Evolutionary conservation across 2,329 filamentous ascomycete genomes (phyloP).

Genomic region (Fusarium sp.): DNA sequence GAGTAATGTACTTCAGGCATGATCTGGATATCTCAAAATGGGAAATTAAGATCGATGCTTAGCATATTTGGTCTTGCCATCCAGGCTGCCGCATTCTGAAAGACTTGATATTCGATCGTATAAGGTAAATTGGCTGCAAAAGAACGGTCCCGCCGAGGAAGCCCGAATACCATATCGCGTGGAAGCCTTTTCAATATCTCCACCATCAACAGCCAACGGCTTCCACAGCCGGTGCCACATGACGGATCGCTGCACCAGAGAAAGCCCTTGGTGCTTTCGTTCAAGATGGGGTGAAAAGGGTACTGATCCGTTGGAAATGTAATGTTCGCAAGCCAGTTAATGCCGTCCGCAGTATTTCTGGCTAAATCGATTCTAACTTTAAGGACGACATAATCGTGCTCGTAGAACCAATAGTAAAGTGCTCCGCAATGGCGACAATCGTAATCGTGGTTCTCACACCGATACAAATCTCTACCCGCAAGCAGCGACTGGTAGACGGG

Average conservation of each 20-base stretch:
- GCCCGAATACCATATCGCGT: not conserved
- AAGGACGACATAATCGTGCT: not conserved
- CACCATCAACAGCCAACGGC: conserved; percentile 11
- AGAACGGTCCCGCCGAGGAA: not conserved
- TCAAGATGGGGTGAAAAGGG: not conserved
- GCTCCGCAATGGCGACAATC: not conserved
- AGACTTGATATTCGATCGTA: not conserved
- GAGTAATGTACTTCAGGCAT: too few species aligned
- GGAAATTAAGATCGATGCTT: too few species aligned
- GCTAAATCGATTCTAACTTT: accelerated
- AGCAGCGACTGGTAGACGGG: not conserved
- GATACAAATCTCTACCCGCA: accelerated
- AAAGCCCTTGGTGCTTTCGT: not conserved
- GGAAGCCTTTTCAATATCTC: not conserved
- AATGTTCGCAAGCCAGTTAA: conserved; percentile 10
- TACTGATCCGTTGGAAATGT: not conserved
- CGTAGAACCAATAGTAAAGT: not conserved
- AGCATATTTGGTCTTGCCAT: not conserved
- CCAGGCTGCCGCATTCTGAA: not conserved
- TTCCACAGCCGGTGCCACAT: conserved; percentile 4
- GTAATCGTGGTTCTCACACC: not conserved
- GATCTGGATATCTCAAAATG: too few species aligned
- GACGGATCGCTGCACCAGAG: conserved; percentile 10
- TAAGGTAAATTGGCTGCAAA: not conserved
- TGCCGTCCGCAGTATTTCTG: accelerated